These are phyloP conservation scores for Betula pendula DNA, from an alignment of 306 rosid genomes.

Conservation along the genomic window DNA sequence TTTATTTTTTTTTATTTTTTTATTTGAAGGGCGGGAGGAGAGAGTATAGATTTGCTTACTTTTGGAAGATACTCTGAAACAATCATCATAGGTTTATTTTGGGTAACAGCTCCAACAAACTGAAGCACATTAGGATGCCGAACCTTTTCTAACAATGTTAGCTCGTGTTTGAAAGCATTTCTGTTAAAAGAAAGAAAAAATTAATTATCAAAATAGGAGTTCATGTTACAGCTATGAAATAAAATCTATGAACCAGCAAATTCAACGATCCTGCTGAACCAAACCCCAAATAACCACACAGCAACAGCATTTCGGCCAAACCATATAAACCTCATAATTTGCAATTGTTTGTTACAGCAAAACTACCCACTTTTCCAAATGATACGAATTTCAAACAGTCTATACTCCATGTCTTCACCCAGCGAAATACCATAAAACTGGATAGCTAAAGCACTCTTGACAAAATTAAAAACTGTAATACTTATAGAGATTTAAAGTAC, in stretches of 20 bases:
- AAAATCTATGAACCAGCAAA: constrained; percentile 24
- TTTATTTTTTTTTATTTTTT: no score
- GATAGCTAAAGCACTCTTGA: no score
- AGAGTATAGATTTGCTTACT: constrained; percentile 51
- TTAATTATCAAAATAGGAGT: constrained; percentile 13
- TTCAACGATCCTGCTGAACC: constrained; percentile 16
- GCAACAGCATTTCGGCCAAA: constrained; percentile 17
- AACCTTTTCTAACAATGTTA: constrained; percentile 84
- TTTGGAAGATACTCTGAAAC: constrained; percentile 88
- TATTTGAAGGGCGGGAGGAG: not conserved
- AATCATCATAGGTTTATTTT: constrained; percentile 98
- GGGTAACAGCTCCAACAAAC: constrained; percentile 99
- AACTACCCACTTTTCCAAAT: not conserved
- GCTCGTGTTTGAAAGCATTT: constrained; percentile 88
- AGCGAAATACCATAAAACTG: no score
- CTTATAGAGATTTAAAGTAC: no score
- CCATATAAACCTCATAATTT: constrained; percentile 18
- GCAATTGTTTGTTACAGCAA: not conserved
- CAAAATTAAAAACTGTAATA: no score
- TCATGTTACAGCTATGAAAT: constrained; percentile 17
- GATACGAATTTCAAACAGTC: not conserved
- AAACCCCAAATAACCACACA: constrained; percentile 27
- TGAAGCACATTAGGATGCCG: constrained; percentile 97
- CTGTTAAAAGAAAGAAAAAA: constrained; percentile 43
- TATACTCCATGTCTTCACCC: no score